Percentiles rank a stretch among this genome's conserved stretches.
phyloP scores from a whole-genome alignment of 2,329 filamentous ascomycete genomes.

The Colletotrichum falcatum region DNA sequence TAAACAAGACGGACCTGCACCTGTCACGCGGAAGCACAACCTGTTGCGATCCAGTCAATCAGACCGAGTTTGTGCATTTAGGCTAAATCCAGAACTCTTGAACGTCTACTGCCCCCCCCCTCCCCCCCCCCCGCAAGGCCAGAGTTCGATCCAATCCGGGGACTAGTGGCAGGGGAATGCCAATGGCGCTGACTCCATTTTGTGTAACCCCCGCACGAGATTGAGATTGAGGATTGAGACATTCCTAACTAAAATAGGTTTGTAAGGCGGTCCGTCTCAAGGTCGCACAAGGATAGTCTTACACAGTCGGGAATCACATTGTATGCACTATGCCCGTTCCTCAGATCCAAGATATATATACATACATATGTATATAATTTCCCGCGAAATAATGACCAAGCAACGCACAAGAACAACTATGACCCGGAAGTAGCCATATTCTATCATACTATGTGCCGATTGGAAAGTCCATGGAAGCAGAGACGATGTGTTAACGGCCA shows the following conservation, averaged over 20 bases:
- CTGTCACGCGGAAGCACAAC: constrained; percentile 30
- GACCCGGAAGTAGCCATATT: not conserved
- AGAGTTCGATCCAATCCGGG: constrained; percentile 29
- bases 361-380: too few species aligned
- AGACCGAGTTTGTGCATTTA: constrained; percentile 25
- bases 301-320: too few species aligned
- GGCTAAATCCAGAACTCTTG: constrained; percentile 31
- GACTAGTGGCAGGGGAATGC: constrained; percentile 25
- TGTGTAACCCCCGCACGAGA: constrained; percentile 3
- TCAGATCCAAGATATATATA: too few species aligned
- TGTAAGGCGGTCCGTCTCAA: too few species aligned
- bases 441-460: not conserved
- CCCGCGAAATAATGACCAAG: not conserved
- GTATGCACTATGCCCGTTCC: too few species aligned
- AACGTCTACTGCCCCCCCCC: constrained; percentile 22
- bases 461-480: not conserved
- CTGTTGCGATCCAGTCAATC: not conserved
- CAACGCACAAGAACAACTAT: not conserved
- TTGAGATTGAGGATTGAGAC: not conserved
- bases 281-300: too few species aligned
- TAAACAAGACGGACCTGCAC: constrained; percentile 20
- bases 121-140: too few species aligned
- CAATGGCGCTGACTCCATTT: constrained; percentile 29
- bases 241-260: too few species aligned
- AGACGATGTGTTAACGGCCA: not conserved